phyloP scores from a whole-genome alignment of 1,284 basidiomycete species.

The Cryptococcus sp. region DNA sequence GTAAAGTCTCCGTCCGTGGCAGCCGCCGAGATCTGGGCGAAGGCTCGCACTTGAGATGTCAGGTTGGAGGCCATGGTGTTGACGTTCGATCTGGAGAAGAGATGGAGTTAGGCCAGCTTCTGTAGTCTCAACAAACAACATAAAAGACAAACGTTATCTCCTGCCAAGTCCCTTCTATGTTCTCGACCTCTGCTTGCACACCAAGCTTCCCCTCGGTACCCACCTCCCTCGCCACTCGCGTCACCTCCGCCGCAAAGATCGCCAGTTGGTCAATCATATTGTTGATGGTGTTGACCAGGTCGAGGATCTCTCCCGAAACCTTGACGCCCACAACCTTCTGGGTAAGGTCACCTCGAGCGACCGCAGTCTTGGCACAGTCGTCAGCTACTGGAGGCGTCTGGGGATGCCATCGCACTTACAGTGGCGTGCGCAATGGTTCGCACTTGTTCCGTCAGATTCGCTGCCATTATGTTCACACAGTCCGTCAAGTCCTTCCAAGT shows the following conservation, averaged over 20 bases:
- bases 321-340: constrained; percentile 90
- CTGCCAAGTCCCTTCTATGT: constrained; percentile 97
- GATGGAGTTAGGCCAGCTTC: constrained; percentile 34
- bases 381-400: background rate
- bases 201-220: constrained; percentile 96
- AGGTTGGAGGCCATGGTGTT: constrained; percentile 95
- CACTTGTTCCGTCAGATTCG: constrained; percentile 81
- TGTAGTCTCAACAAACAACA: background rate
- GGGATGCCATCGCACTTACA: constrained; percentile 20
- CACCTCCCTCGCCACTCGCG: constrained; percentile 91
- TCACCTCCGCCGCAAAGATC: constrained; percentile 91
- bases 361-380: constrained; percentile 64
- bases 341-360: constrained; percentile 88
- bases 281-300: constrained; percentile 76
- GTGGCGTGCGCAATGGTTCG: constrained; percentile 92
- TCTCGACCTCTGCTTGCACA: constrained; percentile 94
- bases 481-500: constrained; percentile 96
- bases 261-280: constrained; percentile 93
- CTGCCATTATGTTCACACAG: constrained; percentile 74
- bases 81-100: constrained; percentile 69
- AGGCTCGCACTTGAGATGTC: constrained; percentile 97
- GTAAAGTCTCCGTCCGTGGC: constrained; percentile 99
- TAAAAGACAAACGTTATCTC: constrained; percentile 82
- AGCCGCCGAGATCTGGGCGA: constrained; percentile 97
- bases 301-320: constrained; percentile 92